phyloP scores from a whole-genome alignment of 2,329 filamentous ascomycete species.

The Apiospora pterosperma region DNA sequence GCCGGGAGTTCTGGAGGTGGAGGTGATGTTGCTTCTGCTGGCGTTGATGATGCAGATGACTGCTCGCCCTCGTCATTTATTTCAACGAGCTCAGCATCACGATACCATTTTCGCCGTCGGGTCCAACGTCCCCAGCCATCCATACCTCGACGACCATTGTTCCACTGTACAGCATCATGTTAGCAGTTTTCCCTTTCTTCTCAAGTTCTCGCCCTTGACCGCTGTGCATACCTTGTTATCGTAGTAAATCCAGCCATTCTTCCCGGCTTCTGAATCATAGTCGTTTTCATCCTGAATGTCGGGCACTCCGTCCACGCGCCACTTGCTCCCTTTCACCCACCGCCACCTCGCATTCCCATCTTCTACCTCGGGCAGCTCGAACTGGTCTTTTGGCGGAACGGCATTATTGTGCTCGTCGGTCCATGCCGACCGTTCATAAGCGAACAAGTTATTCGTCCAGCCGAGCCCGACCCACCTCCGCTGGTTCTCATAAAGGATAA shows the following conservation, averaged over 20 bases:
- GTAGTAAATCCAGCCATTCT: constrained; percentile 91
- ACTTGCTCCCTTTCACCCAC: constrained; percentile 83
- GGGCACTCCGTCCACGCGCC: constrained; percentile 76
- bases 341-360: constrained; percentile 59
- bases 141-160: constrained; percentile 75
- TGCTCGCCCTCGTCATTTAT: constrained; percentile 35
- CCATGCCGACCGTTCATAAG: constrained; percentile 88
- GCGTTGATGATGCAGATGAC: constrained; percentile 39
- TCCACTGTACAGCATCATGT: constrained; percentile 60
- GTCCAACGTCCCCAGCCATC: constrained; percentile 97
- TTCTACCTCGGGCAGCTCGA: constrained; percentile 60
- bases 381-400: constrained; percentile 69
- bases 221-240: constrained; percentile 76
- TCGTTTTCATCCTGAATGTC: constrained; percentile 47
- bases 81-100: constrained; percentile 93
- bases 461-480: constrained; percentile 91
- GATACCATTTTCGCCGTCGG: constrained; percentile 89
- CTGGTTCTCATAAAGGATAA: constrained; percentile 95
- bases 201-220: background rate
- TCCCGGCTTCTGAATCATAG: constrained; percentile 58
- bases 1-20: constrained; percentile 24
- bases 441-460: constrained; percentile 88
- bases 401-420: constrained; percentile 92
- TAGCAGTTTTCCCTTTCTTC: background rate
- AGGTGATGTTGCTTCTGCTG: constrained; percentile 27